These are phyloP conservation scores for Luffa acutangula DNA, from an alignment of 306 rosid genomes.

Conservation along the genomic window DNA sequence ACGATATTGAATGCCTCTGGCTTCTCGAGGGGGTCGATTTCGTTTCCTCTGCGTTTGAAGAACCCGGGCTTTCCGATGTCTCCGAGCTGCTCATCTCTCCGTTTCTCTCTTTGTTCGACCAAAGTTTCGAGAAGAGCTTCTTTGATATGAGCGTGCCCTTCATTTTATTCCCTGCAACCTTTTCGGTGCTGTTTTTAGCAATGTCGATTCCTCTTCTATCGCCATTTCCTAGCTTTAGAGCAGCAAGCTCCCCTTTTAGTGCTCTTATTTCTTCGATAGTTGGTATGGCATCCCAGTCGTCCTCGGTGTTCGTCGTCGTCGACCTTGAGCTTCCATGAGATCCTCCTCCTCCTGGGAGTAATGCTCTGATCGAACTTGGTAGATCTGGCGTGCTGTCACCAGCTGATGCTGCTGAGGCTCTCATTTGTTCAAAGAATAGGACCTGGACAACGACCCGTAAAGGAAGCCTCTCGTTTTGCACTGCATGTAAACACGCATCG, in stretches of 20 bases:
- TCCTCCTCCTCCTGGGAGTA: conserved; percentile 52
- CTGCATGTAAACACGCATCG: conserved; percentile 90
- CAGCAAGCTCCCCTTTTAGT: conserved; percentile 54
- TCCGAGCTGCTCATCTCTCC: conserved; percentile 83
- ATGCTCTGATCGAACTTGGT: conserved; percentile 46
- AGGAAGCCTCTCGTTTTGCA: conserved; percentile 91
- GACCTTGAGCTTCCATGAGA: conserved; percentile 87
- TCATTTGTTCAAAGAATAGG: conserved; percentile 83
- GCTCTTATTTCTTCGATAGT: conserved; percentile 59
- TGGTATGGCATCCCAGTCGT: conserved; percentile 75
- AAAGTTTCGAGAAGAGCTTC: conserved; percentile 72
- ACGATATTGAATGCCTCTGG: conserved; percentile 70
- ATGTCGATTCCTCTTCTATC: conserved; percentile 14
- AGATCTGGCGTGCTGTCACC: conserved; percentile 59
- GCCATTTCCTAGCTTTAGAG: conserved; percentile 12
- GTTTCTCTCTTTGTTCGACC: conserved; percentile 67
- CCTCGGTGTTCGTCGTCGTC: conserved; percentile 69
- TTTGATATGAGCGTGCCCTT: conserved; percentile 54
- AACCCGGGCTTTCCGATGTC: conserved; percentile 86
- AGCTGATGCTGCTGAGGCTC: conserved; percentile 45
- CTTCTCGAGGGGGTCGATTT: conserved; percentile 83
- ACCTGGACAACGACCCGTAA: conserved; percentile 77
- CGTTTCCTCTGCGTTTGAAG: conserved; percentile 66
- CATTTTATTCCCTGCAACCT: conserved; percentile 42
- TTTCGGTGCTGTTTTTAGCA: conserved; percentile 32